Percentiles rank a stretch among this genome's conserved stretches.
These are phyloP conservation scores for Exserohilum rostratum DNA, from an alignment of 2,329 filamentous ascomycete genomes.

Conservation along the genomic window DNA sequence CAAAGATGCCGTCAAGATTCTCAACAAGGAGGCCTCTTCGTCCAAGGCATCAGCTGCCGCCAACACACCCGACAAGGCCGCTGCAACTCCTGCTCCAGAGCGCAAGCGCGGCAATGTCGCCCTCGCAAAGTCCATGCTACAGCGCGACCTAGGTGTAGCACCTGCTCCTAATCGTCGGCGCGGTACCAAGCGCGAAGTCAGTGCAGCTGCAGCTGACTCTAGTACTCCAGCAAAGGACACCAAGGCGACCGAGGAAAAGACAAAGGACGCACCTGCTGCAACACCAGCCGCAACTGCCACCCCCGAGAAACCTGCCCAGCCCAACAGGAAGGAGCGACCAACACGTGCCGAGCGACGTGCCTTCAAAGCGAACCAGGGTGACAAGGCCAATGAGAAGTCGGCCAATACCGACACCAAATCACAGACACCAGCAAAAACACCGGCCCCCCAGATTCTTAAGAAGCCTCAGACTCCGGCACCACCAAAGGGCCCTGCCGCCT, in stretches of 20 bases:
- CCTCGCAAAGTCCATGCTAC: conserved; percentile 64
- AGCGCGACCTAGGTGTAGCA: conserved; percentile 65
- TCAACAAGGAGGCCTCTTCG: conserved; percentile 56
- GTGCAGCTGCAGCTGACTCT: conserved; percentile 27
- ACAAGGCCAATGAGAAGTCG: conserved; percentile 41
- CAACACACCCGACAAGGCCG: conserved; percentile 43
- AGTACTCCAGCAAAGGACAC: conserved; percentile 33
- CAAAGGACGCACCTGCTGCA: conserved; percentile 32
- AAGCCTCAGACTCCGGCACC: conserved; percentile 41
- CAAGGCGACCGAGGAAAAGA: conserved; percentile 33
- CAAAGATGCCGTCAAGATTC: conserved; percentile 66
- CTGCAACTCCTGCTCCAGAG: conserved; percentile 52
- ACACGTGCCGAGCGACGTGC: conserved; percentile 48
- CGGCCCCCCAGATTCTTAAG: conserved; percentile 48
- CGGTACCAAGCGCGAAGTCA: conserved; percentile 47
- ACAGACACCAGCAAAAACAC: conserved; percentile 33
- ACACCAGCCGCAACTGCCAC: conserved; percentile 18
- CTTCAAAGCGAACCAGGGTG: conserved; percentile 44
- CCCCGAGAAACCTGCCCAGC: conserved; percentile 35
- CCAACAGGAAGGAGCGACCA: conserved; percentile 48
- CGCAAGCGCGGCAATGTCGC: conserved; percentile 60
- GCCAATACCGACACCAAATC: conserved; percentile 30
- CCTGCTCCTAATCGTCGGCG: conserved; percentile 51
- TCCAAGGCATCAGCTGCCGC: conserved; percentile 33
- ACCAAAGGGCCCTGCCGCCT: conserved; percentile 41